Percentiles rank a stretch among this genome's conserved stretches.
These are phyloP conservation scores for Arctostaphylos glauca DNA, from an alignment of 148 eudicot genomes.

Conservation along the genomic window DNA sequence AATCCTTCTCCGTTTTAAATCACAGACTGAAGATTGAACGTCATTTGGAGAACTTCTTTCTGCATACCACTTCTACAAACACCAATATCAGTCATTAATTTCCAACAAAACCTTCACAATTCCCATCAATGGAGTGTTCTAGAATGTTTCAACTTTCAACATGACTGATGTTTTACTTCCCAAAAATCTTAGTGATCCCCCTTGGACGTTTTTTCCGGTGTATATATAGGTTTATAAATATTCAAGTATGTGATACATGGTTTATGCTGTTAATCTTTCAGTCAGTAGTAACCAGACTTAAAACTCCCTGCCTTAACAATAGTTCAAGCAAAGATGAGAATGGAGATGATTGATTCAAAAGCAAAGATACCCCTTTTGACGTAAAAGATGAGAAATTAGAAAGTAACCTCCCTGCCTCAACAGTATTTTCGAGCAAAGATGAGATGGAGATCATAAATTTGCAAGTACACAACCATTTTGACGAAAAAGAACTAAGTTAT, in stretches of 20 bases:
- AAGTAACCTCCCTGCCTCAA: too few species aligned
- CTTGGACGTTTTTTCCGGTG: background rate
- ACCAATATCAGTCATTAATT: background rate
- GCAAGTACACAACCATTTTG: background rate
- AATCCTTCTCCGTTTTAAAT: background rate
- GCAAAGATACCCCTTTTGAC: background rate
- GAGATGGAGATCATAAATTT: background rate
- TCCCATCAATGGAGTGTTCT: background rate
- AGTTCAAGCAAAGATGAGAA: background rate
- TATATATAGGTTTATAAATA: too few species aligned
- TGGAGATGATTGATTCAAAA: background rate
- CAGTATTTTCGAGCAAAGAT: background rate
- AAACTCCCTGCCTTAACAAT: background rate
- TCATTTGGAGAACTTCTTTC: background rate
- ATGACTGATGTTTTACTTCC: background rate
- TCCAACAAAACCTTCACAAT: too few species aligned
- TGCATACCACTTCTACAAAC: background rate
- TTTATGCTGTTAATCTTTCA: background rate
- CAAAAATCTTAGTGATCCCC: background rate
- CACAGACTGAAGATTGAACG: background rate
- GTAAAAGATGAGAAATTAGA: too few species aligned
- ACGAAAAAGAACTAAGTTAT: background rate
- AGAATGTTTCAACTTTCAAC: background rate
- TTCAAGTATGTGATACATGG: background rate
- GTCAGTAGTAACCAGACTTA: background rate